Base-by-base conservation (phyloP, 768 basidiomycete species). In the Psilocybe sp. region DNA sequence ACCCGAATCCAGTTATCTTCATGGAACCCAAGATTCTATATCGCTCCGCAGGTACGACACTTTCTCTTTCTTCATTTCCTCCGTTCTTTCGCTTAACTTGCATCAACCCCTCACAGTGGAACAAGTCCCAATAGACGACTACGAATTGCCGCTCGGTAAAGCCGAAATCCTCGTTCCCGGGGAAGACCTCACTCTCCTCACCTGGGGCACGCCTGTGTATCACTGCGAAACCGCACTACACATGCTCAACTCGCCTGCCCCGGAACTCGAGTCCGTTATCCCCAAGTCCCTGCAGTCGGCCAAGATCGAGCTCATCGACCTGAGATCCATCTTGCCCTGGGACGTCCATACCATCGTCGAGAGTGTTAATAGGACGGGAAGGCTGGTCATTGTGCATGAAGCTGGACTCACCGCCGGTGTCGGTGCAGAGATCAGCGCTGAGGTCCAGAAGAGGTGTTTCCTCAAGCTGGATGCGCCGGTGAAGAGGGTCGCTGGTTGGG, bases 21-120 rank as follows among this genome's bases (percentile, higher is more conserved):
- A 91, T 98, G 85, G 94, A 98, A 66, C 94, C 94, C 40, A 86
- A 98, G 72, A 80, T 96, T 49, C 72, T 98, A 12, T 98, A 98
- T 64, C 85, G 94, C 44, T 94, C 93, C 40, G 82, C 94, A 60
- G 81, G 88, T 88, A 57, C 43, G 50, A 9, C 16, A 12, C 10
- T 8, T 18, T 11, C 20, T 7, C 20, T 7, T 13, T 34, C n/a
- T 16, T 42, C 7, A 13, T 31, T 40, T 9, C 6, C 1, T 8
- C 16, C 14, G 15, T 47, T 36, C 10, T 19, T 46, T 39, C n/a
- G 46, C 50, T 41, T 52, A 18, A 38, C 20, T 11, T 36, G 36
- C 32, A 46, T 44, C 12, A n/a, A n/a, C 46, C 7, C 33, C 47
- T 39, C 52, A 15, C 55, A 87, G 87, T 95, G 35, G 94, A 98